phyloP scores from a whole-genome alignment of 148 eudicot species.

The Fallopia convolvulus region DNA sequence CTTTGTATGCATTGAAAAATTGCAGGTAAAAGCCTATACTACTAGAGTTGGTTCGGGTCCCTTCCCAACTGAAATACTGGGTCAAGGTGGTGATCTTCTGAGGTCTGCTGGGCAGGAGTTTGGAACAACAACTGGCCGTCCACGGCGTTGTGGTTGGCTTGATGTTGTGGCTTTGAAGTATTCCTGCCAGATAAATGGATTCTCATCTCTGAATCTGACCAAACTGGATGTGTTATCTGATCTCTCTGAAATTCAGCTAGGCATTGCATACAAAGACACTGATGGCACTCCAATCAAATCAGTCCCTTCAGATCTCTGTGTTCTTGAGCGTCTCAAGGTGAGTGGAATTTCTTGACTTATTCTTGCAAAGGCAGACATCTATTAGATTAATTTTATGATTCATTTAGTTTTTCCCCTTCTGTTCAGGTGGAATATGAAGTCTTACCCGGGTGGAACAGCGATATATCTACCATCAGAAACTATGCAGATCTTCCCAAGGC shows the following conservation, averaged over 20 bases:
- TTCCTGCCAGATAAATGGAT: slow-evolving; percentile 81
- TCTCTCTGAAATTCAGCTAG: slow-evolving; percentile 70
- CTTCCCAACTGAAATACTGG: slow-evolving; percentile 84
- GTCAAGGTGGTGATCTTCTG: slow-evolving; percentile 71
- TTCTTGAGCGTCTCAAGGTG: slow-evolving; percentile 70
- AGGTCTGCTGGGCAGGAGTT: slow-evolving; percentile 94
- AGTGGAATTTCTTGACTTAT: slow-evolving; percentile 13
- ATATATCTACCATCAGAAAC: slow-evolving; percentile 69
- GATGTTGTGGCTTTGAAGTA: slow-evolving; percentile 78
- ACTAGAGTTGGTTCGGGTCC: slow-evolving; percentile 99
- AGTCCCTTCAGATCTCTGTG: slow-evolving; percentile 69
- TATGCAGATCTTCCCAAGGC: slow-evolving; percentile 70
- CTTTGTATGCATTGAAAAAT: background rate
- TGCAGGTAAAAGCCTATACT: slow-evolving; percentile 94
- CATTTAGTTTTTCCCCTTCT: background rate
- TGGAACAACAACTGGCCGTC: slow-evolving; percentile 92
- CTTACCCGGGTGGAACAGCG: slow-evolving; percentile 77
- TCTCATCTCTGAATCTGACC: slow-evolving; percentile 82
- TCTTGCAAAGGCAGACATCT: background rate
- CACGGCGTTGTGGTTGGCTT: slow-evolving; percentile 99
- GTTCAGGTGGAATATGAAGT: slow-evolving; percentile 79
- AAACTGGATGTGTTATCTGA: slow-evolving; percentile 90
- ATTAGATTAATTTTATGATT: background rate
- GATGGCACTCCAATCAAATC: slow-evolving; percentile 64
- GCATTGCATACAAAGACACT: slow-evolving; percentile 56